phyloP scores from a whole-genome alignment of 441 rosid species.

The Mallotus repandus region DNA sequence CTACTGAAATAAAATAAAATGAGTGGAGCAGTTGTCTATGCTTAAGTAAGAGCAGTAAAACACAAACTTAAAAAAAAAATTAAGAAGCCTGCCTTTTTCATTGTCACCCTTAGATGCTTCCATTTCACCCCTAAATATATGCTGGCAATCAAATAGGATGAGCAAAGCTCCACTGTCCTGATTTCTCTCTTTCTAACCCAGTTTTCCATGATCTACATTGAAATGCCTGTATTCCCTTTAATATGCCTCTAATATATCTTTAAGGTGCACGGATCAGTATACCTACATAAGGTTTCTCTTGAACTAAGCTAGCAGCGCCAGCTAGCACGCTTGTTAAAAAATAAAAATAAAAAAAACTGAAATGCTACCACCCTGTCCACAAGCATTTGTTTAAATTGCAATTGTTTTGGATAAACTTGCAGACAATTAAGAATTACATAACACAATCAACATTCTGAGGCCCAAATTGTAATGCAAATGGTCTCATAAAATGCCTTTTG shows the following conservation, averaged over 20 bases:
- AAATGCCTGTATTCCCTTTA: not conserved
- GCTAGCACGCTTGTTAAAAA: slow-evolving; percentile 8
- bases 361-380: not conserved
- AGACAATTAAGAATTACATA: not conserved
- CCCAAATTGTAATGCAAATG: not conserved
- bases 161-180: not conserved
- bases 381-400: not conserved
- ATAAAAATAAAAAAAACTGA: not conserved
- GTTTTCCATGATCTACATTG: not conserved
- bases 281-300: not conserved
- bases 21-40: not conserved
- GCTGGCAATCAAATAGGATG: not conserved
- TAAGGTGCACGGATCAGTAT: not conserved
- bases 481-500: not conserved
- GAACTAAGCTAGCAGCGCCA: not conserved
- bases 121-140: not conserved
- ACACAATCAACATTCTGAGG: not conserved
- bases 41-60: not conserved
- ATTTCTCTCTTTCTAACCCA: not conserved
- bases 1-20: not conserved
- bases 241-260: not conserved
- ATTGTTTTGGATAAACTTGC: not conserved
- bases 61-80: no score
- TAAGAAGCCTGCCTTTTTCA: no score
- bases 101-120: not conserved